phyloP scores from a whole-genome alignment of 164 flowering plant species.

The Vitis rotundifolia region DNA sequence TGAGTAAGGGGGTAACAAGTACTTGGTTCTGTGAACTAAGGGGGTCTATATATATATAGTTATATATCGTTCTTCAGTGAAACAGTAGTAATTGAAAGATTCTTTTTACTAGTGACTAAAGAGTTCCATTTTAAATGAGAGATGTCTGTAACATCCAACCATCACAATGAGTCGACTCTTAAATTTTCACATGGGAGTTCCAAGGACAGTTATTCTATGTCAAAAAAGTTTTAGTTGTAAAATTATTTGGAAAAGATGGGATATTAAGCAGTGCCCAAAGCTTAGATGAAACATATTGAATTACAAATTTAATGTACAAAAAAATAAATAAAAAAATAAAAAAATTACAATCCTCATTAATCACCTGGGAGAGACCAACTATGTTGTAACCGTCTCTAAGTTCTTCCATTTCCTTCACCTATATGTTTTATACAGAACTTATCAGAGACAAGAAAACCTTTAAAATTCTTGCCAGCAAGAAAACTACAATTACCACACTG shows the following conservation, averaged over 20 bases:
- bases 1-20: no score
- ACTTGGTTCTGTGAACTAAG: no score
- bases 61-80: no score
- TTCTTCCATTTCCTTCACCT: constrained; percentile 88
- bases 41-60: no score
- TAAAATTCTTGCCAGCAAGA: neutral
- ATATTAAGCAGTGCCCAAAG: neutral
- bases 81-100: no score
- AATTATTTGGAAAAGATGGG: neutral
- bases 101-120: no score
- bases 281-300: neutral
- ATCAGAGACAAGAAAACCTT: constrained; percentile 8
- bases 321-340: neutral
- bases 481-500: constrained; percentile 2
- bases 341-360: neutral
- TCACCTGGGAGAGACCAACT: constrained; percentile 98
- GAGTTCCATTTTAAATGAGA: no score
- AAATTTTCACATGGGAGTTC: no score
- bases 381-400: constrained; percentile 85
- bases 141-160: no score
- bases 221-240: no score
- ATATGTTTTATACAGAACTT: constrained; percentile 20
- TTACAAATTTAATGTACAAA: neutral
- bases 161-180: no score
- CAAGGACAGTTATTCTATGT: no score